A percentile compares a stretch with the other conserved stretches of the same genome.
These are phyloP conservation scores for Nicotiana sylvestris DNA, from an alignment of 257 asterid genomes.

Conservation along the genomic window DNA sequence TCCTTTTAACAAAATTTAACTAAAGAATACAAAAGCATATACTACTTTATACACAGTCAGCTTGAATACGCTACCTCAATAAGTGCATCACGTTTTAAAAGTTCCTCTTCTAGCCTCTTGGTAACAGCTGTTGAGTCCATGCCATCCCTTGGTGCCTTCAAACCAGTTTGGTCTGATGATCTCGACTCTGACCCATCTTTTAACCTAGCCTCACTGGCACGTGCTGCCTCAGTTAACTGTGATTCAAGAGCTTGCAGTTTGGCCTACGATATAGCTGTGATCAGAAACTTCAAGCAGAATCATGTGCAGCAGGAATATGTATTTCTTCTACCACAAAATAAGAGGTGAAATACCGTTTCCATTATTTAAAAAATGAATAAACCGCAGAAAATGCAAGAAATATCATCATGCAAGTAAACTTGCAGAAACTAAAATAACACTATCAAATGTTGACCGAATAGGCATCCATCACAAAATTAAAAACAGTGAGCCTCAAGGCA, in stretches of 20 bases:
- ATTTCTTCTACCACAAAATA: neutral
- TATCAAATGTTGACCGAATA: neutral
- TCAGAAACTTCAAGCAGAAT: slow-evolving; percentile 3
- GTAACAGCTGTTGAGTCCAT: slow-evolving; percentile 81
- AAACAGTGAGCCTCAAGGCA: slow-evolving; percentile 5
- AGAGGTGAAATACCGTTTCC: neutral
- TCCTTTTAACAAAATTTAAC: neutral
- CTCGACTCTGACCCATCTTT: slow-evolving; percentile 43
- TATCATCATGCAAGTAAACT: slow-evolving; percentile 4
- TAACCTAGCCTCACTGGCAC: slow-evolving; percentile 39
- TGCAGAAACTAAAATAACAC: slow-evolving; percentile 3
- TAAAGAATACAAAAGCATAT: neutral
- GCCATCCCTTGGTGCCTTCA: slow-evolving; percentile 41
- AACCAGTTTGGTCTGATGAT: slow-evolving; percentile 37
- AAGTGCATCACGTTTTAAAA: slow-evolving; percentile 89
- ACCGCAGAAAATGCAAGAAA: slow-evolving; percentile 4
- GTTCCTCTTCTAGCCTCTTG: slow-evolving; percentile 92
- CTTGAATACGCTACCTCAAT: slow-evolving; percentile 62
- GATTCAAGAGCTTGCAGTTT: slow-evolving; percentile 69
- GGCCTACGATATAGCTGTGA: slow-evolving; percentile 35
- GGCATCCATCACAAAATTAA: neutral
- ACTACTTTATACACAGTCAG: neutral
- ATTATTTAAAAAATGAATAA: neutral
- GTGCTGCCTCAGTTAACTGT: slow-evolving; percentile 64
- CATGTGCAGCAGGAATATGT: neutral